Evolutionary conservation across 2,329 filamentous ascomycete species (phyloP), one percentile per base, ranked within the genome.

Genomic region (Stachybotrys echinatus): DNA sequence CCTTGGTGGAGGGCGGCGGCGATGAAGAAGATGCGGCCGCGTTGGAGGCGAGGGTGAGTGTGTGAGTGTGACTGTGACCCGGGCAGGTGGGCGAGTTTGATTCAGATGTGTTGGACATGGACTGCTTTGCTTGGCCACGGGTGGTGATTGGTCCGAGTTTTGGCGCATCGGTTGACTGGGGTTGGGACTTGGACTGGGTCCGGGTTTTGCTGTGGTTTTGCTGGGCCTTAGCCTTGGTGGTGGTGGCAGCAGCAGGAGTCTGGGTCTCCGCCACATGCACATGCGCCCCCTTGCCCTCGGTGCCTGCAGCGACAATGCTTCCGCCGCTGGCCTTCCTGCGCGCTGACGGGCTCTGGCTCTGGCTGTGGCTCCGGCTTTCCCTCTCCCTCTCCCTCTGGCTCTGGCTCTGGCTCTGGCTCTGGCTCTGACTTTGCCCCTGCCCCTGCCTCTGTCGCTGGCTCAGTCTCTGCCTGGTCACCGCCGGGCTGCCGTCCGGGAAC

Each of bases 71-170:
- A n/a, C n/a, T 34, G 56, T 50, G 56, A 38, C 52, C 54, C 50
- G 54, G 49, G 27, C 27, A 34, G 45, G 50, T 57, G 59, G 61
- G 63, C 58, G 65, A 69, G 61, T 60, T 64, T 61, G 66, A 63
- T 58, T 61, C 61, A 56, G 66, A 69, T 53, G 66, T 59, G 61
- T 62, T 66, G 65, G 64, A 62, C 60, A 59, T 61, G 63, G 59
- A 51, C 52, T 60, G 65, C 61, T 63, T 65, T 60, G 65, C 64
- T 67, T 68, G 70, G 63, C 64, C 59, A 61, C 65, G 68, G 51
- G 61, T 63, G 59, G 55, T 70, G 61, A 70, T 70, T 68, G 68
- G 68, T 61, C 64, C 69, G 57, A 64, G 57, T 59, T 65, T 66
- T 66, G 66, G 64, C 64, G 58, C 62, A 63, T 65, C 64, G 58